Evolutionary conservation across 371 early-diverging fungal genomes (phyloP), one percentile per base, ranked within the genome.

Genomic region (Blyttiomyces sp.): DNA sequence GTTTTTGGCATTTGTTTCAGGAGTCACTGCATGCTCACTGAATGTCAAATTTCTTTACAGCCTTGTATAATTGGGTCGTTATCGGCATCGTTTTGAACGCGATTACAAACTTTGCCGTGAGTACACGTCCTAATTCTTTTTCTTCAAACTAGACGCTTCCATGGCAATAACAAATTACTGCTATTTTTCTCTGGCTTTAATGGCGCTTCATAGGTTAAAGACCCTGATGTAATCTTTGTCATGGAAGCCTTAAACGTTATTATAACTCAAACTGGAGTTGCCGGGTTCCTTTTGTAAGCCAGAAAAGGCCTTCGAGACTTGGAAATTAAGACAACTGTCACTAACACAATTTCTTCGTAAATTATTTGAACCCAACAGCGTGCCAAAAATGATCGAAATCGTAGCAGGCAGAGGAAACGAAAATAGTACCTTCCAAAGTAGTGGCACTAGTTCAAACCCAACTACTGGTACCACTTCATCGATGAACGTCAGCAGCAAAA

Each of bases 41-140:
- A 17, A 11, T 23, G 13, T n/a, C n/a, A n/a, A n/a, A n/a, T n/a
- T n/a, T n/a, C n/a, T n/a, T n/a, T 34, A 35, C 23, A 48, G 51
- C 60, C 6, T 26, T 59, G 6, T 59, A 59, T 48, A 59, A 59
- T 43, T 59, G 60, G 60, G 54, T 54, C 30, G 44, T 59, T 26
- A 43, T 59, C 44, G 60, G 60, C 24, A 52, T 59, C 32, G 54
- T 59, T 21, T 23, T 59, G 36, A 39, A 39, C 39, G 39, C 13
- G 39, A 39, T 39, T n/a, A 7, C 21, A 46, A 46, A 46, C 13
- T 46, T 46, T 21, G 46, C 13, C 9, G 46, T 23, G 46, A 13
- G 11, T 39, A n/a, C 13, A 39, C 11, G 39, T n/a, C 11, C 11
- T 39, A n/a, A 13, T 39, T 39, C 11, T 13, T 39, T 11, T 11